Evolutionary conservation across 805 yeast species (phyloP), one percentile per base, ranked within the genome.

Genomic region (Nakazawaea peltata): DNA sequence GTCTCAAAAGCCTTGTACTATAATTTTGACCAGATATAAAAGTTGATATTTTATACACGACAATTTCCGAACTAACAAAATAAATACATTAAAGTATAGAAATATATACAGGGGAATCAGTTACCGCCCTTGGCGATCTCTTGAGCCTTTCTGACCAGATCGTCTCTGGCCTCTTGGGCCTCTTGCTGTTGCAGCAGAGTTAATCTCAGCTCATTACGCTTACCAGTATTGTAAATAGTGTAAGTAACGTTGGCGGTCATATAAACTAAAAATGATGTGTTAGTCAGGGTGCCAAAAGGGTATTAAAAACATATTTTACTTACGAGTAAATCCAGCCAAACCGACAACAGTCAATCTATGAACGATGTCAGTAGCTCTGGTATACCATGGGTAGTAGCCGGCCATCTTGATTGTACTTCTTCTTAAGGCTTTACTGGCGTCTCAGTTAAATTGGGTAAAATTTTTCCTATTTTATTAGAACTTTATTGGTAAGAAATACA

Each of bases 331-430:
- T 9, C 88, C 88, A 15, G 77, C 70, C 21, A 81, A 62, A 3
- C 81, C 69, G 16, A 81, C 52, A 30, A 81, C 87, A 0, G 85
- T 77, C 40, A 80, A 54, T 59, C 90, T 78, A 56, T 81, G 90
- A 19, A 69, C 70, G 28, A 81, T 69, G 54, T 81, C 90, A 2
- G 84, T 73, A 3, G 71, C 75, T 54, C 74, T 77, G 2, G 81
- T 75, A 54, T 81, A 81, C 90, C 90, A 81, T 31, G 88, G 83
- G 51, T 72, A 71, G 48, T 64, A 63, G 48, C 56, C 59, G 17
- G 74, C 57, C 74, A 69, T 69, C 21, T 22, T 39, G n/a, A n/a
- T n/a, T n/a, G 11, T 22, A 8, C 24, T 22, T 22, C 24, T 22
- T 22, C 11, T 22, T 11, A 22, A 22, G 24, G 8, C n/a, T n/a